Evolutionary conservation across 805 yeast species (phyloP).

Genomic region (Candida mattraensis): DNA sequence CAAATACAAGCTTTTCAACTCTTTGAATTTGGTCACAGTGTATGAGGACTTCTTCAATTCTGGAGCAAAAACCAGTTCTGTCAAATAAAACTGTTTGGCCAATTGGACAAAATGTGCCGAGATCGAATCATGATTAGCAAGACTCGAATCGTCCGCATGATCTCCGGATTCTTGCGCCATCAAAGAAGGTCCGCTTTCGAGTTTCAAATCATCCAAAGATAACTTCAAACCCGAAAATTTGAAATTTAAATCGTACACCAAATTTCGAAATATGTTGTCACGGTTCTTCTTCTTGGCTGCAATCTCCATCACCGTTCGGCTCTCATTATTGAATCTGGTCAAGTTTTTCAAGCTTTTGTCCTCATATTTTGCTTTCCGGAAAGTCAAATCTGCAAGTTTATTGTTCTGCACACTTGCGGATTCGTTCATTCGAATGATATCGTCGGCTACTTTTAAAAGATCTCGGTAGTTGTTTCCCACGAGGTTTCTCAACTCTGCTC

Average conservation of each 20-base stretch:
- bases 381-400: conserved; percentile 28
- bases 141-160: conserved; percentile 6
- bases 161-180: conserved; percentile 2
- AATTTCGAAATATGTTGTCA: conserved; percentile 22
- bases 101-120: conserved; percentile 23
- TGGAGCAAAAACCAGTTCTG: conserved; percentile 21
- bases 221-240: conserved; percentile 18
- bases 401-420: conserved; percentile 27
- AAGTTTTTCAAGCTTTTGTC: conserved; percentile 23
- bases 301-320: conserved; percentile 5
- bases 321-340: conserved; percentile 17
- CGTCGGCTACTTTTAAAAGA: conserved; percentile 37
- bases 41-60: conserved; percentile 16
- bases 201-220: conserved; percentile 8
- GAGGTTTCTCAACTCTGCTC: conserved; percentile 28
- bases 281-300: conserved; percentile 18
- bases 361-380: conserved; percentile 30
- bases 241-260: conserved; percentile 29
- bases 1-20: conserved; percentile 20
- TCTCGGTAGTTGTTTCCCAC: conserved; percentile 39
- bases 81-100: conserved; percentile 27
- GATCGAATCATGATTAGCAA: conserved; percentile 14
- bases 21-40: conserved; percentile 18
- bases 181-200: conserved; percentile 3
- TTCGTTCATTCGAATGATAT: conserved; percentile 35